Conservation (phyloP, 176 grass and related monocot genomes). For the Lolium multiflorum region DNA sequence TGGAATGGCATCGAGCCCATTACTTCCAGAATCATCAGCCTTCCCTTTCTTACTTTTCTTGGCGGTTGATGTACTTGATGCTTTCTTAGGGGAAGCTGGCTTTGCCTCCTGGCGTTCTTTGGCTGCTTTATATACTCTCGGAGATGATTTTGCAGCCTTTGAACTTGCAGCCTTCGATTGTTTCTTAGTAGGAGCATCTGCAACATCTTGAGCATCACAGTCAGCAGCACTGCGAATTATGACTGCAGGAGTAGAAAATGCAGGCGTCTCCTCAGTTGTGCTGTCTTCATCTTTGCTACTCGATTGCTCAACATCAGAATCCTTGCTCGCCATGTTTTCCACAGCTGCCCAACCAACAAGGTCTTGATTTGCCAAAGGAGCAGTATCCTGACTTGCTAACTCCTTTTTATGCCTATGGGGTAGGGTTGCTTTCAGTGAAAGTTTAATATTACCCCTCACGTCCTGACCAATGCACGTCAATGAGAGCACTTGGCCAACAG, state of each 20-base stretch:
- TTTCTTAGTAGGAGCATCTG: constrained; percentile 47
- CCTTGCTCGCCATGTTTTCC: constrained; percentile 51
- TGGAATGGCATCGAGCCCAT: constrained; percentile 36
- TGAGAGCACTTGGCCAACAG: constrained; percentile 79
- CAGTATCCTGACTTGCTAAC: constrained; percentile 40
- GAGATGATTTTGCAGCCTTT: constrained; percentile 49
- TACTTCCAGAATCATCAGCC: constrained; percentile 34
- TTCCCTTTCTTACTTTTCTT: constrained; percentile 59
- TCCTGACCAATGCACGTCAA: constrained; percentile 91
- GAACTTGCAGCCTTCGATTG: constrained; percentile 52
- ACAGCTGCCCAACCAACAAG: constrained; percentile 54
- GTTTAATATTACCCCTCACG: constrained; percentile 88
- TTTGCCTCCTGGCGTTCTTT: constrained; percentile 19
- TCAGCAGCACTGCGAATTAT: constrained; percentile 80
- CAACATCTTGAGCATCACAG: constrained; percentile 70
- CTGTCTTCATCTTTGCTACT: constrained; percentile 35
- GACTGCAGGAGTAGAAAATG: constrained; percentile 57
- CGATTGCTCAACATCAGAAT: constrained; percentile 47
- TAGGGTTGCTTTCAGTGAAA: constrained; percentile 84
- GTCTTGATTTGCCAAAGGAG: constrained; percentile 51
- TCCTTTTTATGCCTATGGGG: constrained; percentile 46
- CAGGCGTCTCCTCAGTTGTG: constrained; percentile 40
- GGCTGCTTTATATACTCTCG: constrained; percentile 47
- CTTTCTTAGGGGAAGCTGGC: constrained; percentile 45
- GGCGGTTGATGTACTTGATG: constrained; percentile 19